phyloP scores from a whole-genome alignment of 768 basidiomycete species.

The Mrakia gelida region DNA sequence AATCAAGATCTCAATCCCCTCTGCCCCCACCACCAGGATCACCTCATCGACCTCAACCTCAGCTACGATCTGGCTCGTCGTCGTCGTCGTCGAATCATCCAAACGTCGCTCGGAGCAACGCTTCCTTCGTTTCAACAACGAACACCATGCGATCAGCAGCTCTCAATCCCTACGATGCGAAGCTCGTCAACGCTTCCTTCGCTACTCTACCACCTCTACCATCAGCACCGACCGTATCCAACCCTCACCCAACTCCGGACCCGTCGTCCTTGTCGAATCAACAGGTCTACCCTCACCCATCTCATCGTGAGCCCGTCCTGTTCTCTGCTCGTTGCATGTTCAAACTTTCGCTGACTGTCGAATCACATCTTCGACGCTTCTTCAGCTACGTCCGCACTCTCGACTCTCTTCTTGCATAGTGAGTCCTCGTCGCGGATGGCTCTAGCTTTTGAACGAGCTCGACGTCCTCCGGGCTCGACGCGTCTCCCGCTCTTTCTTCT shows the following conservation, averaged over 20 bases:
- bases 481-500: background rate
- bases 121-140: slow-evolving; percentile 8
- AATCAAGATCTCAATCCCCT: background rate
- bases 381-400: slow-evolving; percentile 28
- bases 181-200: slow-evolving; percentile 15
- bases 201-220: slow-evolving; percentile 26
- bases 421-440: background rate
- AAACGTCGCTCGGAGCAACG: background rate
- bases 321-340: background rate
- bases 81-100: background rate
- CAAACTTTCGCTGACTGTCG: too few relatives aligned
- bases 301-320: slow-evolving; percentile 18
- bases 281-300: slow-evolving; percentile 27
- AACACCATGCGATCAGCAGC: background rate
- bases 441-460: background rate
- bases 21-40: background rate
- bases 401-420: slow-evolving; percentile 62
- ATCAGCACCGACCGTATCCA: background rate
- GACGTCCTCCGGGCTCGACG: too few relatives aligned
- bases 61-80: background rate
- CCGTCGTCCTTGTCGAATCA: background rate
- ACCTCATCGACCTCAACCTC: background rate
- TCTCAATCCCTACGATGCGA: slow-evolving; percentile 24
- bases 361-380: background rate
- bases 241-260: slow-evolving; percentile 25